Evolutionary conservation across 2,329 filamentous ascomycete species (phyloP), one percentile per base, ranked within the genome.

Genomic region (Penicillium olsonii): DNA sequence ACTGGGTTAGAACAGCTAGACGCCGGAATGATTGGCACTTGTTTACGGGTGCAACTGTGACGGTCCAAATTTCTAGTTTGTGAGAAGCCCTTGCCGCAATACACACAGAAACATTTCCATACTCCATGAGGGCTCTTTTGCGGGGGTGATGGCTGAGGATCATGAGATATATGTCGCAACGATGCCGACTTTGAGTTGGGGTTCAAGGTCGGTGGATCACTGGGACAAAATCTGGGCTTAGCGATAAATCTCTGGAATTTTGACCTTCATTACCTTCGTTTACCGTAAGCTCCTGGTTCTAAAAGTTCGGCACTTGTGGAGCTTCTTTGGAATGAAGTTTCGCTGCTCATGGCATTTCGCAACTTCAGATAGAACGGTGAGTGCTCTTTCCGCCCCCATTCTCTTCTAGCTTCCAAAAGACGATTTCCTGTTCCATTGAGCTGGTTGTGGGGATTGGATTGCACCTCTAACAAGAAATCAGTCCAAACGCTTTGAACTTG

Each of bases 41-140:
- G 43, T 62, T 56, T 61, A 68, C 65, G 65, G 37, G 64, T 68
- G 50, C n/a, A n/a, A n/a, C n/a, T n/a, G n/a, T n/a, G n/a, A n/a
- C 65, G 64, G 59, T 67, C 64, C 41, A 68, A 57, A 56, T 67
- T 62, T 38, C 66, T 64, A 5, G 64, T 67, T 29, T 64, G 59
- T 46, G 64, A 56, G 53, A 68, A 68, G 24, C 50, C 60, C 33
- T 64, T 63, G 42, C 65, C 64, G 39, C 65, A 68, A 56, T 68
- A 63, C 38, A 57, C 47, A 54, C 65, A 68, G 46, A 65, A 59
- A 26, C 64, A 59, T 35, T 58, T 50, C 52, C 66, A 65, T 48
- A 59, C 56, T 45, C 51, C 61, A 44, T 64, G 64, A 47, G 54
- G 55, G 26, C 53, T 44, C 19, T 48, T 42, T 42, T 40, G 47